Base-by-base conservation (phyloP, 208 protist species). In the Trypanosoma congolense region DNA sequence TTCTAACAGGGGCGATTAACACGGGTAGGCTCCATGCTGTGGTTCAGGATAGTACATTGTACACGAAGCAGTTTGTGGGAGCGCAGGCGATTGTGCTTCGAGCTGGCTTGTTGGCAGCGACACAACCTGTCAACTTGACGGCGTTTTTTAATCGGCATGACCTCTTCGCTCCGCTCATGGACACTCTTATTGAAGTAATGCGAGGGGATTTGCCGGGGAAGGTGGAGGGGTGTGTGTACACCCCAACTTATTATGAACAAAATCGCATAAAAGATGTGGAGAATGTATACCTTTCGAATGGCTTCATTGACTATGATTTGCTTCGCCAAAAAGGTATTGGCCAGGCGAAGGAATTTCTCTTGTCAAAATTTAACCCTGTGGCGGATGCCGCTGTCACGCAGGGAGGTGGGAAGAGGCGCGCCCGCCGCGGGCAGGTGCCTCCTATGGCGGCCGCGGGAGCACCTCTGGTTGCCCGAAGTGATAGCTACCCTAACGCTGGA, bases 221-320 rank as follows among this genome's bases (percentile, higher is more conserved):
- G 33, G 70, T 87, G 22, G 72, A 77, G 0, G 77, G 77, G 19
- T 21, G 60, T 38, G 54, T 71, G 12, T 91, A 87, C 56, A 56
- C 74, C 9, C 83, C 83, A 12, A 51, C 47, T 22, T 55, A 76
- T 24, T 91, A 77, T 53, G 75, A 82, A 56, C 31, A 51, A 12
- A 57, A 49, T 31, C 73, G 79, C 21, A 50, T 65, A 3, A 56
- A 49, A 14, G 68, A 87, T 49, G 65, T 91, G 49, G 61, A 86
- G 14, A 91, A 86, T 60, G 46, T 91, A 16, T 91, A 88, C 56
- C 56, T 65, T 6, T 91, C 80, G 3, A 91, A 91, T 60, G 83
- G 83, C 29, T 82, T 67, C 58, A 71, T 91, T 33, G 75, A 80
- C 35, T 91, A 91, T 56, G 56, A 65, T 5, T 28, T 61, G 16